Base-by-base conservation (phyloP, 2,329 filamentous ascomycete species). In the Aureobasidium sp. region DNA sequence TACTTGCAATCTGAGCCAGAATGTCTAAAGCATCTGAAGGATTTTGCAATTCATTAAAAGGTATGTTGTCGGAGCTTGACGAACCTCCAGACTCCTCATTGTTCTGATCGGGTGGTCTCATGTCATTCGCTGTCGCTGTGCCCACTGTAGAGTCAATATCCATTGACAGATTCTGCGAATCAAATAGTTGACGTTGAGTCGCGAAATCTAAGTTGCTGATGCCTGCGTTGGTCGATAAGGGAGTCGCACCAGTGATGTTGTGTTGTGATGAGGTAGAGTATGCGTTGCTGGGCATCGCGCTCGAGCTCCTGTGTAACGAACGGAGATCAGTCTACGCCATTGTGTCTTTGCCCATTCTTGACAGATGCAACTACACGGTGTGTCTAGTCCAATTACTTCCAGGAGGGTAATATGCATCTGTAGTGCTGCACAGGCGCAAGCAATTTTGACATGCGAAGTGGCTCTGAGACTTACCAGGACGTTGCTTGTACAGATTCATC, bases 21-120 rank as follows among this genome's bases (percentile, higher is more conserved):
- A 80, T 79, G 2, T 76, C 77, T 27, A 80, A 70, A 15, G 78
- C 78, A 68, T 80, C 78, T 13, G 77, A 79, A 3, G 78, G 77
- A 61, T 80, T 80, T 63, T 79, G 78, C 47, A 80, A 68, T 41
- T 79, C 77, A 37, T 67, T 73, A 70, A 71, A 79, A 68, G 61
- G 67, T 44, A 75, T 70, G 57, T 71, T 70, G 23, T 67, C 68
- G 5, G 66, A 66, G 20, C 67, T 67, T 6, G 69, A 66, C 7
- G 72, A 73, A 15, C 61, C 48, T 17, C 56, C 60, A 7, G 60
- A 62, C 6, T 60, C 59, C 32, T 12, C 20, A 7, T 41, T 47
- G 12, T 17, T 55, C n/a, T 44, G 29, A 2, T 39, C 32, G 48
- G 5, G 70, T 69, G 27, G 12, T 26, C 29, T 60, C 46, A 32